A percentile compares a stretch with the other conserved stretches of the same genome.
Conservation (phyloP, 257 asterid species). For the Sherardia arvensis region DNA sequence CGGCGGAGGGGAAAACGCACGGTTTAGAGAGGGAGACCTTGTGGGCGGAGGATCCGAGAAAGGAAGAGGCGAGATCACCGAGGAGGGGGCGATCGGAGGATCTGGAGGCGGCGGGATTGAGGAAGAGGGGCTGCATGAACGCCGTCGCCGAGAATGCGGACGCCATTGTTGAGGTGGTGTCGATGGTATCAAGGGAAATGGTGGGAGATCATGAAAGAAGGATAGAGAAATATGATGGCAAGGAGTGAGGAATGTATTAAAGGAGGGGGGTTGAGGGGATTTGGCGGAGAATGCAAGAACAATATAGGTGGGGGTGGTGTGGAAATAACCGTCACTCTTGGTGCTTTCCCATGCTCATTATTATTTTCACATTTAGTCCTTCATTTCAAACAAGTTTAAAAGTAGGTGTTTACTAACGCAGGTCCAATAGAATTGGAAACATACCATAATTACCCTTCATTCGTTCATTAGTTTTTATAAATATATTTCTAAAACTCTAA, state of each 20-base stretch:
- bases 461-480: too few species aligned
- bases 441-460: too few species aligned
- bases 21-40: slow-evolving; percentile 17
- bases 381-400: too few species aligned
- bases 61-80: slow-evolving; percentile 28
- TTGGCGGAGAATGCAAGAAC: not conserved
- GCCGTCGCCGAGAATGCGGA: slow-evolving; percentile 46
- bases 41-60: slow-evolving; percentile 46
- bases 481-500: too few species aligned
- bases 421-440: too few species aligned
- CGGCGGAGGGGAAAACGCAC: slow-evolving; percentile 17
- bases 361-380: too few species aligned
- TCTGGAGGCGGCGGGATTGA: slow-evolving; percentile 36
- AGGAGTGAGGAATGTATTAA: slow-evolving; percentile 41
- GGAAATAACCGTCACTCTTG: slow-evolving; percentile 45
- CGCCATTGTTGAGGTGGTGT: slow-evolving; percentile 35
- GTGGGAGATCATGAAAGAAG: not conserved
- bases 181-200: not conserved
- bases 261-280: slow-evolving; percentile 14
- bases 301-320: slow-evolving; percentile 11
- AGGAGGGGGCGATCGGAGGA: slow-evolving; percentile 43
- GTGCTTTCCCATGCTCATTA: not conserved
- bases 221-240: not conserved
- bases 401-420: too few species aligned
- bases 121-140: slow-evolving; percentile 38